Percentiles rank a stretch among this genome's conserved stretches.
Evolutionary conservation across 1,139 yeast species (phyloP).

Genomic region (Saccharomyces uvarum): DNA sequence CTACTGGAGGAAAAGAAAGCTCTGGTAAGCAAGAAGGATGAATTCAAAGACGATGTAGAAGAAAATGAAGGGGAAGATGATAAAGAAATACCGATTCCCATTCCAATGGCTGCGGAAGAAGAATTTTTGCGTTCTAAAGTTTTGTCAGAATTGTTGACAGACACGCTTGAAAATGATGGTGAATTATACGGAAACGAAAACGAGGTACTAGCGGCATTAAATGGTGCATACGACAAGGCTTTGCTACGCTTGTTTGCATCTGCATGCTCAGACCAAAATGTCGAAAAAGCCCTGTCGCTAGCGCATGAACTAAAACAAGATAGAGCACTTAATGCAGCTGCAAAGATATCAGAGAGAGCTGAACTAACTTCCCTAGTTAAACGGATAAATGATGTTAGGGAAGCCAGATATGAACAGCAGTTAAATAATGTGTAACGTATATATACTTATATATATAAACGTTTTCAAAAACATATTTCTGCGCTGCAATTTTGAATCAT

Average conservation of each 20-base stretch:
- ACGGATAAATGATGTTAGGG: constrained; percentile 60
- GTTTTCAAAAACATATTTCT: neutral
- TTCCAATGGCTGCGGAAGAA: constrained; percentile 34
- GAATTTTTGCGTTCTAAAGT: constrained; percentile 36
- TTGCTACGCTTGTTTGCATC: constrained; percentile 68
- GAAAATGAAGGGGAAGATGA: constrained; percentile 35
- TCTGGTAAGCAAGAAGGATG: constrained; percentile 23
- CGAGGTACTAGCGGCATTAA: constrained; percentile 45
- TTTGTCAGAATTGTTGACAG: constrained; percentile 33
- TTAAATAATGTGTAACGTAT: constrained; percentile 12
- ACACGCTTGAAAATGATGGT: constrained; percentile 36
- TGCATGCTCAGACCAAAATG: constrained; percentile 62
- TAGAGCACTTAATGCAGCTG: constrained; percentile 76
- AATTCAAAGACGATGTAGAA: constrained; percentile 24
- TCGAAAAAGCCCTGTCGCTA: constrained; percentile 61
- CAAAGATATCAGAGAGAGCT: constrained; percentile 74
- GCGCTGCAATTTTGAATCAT: neutral
- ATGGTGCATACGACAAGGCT: constrained; percentile 59
- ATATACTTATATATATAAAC: neutral
- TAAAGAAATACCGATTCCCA: constrained; percentile 27
- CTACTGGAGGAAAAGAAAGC: constrained; percentile 23
- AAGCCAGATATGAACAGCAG: constrained; percentile 41
- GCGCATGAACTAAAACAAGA: constrained; percentile 65
- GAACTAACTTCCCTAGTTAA: constrained; percentile 59
- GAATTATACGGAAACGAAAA: constrained; percentile 36